Base-by-base conservation (phyloP, 768 basidiomycete genomes). In the Tulasnella sp. region DNA sequence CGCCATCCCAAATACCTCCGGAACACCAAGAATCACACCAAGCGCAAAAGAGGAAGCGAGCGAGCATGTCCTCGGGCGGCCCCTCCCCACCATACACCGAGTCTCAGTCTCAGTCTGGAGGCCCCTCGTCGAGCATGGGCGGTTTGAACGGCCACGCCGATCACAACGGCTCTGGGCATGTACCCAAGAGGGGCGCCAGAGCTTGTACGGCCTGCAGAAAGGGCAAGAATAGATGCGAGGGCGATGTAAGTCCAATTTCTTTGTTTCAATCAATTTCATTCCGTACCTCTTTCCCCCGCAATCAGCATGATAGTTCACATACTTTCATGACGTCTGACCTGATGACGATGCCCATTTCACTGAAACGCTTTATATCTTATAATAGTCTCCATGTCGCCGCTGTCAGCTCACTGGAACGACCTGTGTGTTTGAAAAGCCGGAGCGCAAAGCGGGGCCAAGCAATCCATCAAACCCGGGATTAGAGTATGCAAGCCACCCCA, bases 151-250 rank as follows among this genome's bases (percentile, higher is more conserved):
- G 54, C 17, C 61, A 44, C 24, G 11, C 1, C 15, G 34, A 38
- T 15, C 34, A 38, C 15, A 38, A 38, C 15, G 34, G 34, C 56
- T 27, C 52, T 55, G n/a, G n/a, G n/a, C 86, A 90, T 71, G 86
- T 89, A 65, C 87, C 88, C 45, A 92, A 91, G 78, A 79, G 88
- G 67, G 89, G 89, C n/a, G 86, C 88, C 58, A 77, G 88, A 64
- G 89, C 89, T 56, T 92, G 89, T 70, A 90, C 88, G 15, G 82
- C 85, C 64, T 92, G 89, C 73, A 82, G 89, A 70, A 89, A 88
- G 67, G 89, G 89, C 60, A 93, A 92, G 77, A 93, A 93, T 76
- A 78, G 89, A 70, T 93, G 90, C 69, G 90, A 93, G 75, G 88
- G 89, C 73, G 89, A 90, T 80, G 88, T 88, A 64, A 60, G 42